Conservation (phyloP, 176 grass and related monocot species). For the Raddia guianensis region DNA sequence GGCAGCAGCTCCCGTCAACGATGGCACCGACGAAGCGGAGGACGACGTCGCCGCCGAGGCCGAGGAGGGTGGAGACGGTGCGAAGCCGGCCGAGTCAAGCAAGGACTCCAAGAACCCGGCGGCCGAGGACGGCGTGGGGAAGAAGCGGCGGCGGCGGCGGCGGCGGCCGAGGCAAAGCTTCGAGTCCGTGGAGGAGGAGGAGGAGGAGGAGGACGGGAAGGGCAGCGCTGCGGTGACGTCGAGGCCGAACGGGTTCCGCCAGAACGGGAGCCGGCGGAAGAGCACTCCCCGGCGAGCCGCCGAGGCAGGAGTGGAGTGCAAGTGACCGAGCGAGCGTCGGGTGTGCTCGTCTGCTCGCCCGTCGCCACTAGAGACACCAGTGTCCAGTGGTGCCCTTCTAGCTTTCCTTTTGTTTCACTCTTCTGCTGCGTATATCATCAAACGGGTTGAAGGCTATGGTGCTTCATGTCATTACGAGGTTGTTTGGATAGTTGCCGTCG, state of each 20-base stretch:
- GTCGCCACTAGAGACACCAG: no score
- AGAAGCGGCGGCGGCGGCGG: slow-evolving; percentile 42
- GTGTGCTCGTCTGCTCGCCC: not conserved
- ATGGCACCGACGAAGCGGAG: slow-evolving; percentile 37
- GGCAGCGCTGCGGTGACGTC: slow-evolving; percentile 1
- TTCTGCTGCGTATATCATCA: not conserved
- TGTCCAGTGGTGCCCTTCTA: not conserved
- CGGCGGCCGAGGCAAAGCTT: slow-evolving; percentile 30
- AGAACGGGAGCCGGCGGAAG: slow-evolving; percentile 80
- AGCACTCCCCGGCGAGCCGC: slow-evolving; percentile 79
- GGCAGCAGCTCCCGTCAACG: slow-evolving; percentile 31
- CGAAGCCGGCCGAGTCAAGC: slow-evolving; percentile 13
- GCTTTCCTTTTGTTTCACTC: not conserved
- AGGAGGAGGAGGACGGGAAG: slow-evolving; percentile 26
- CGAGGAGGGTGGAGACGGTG: slow-evolving; percentile 44
- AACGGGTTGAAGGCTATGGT: not conserved
- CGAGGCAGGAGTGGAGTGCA: slow-evolving; percentile 72
- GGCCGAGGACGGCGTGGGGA: slow-evolving; percentile 15
- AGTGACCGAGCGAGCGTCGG: slow-evolving; percentile 12
- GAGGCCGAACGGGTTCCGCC: slow-evolving; percentile 64
- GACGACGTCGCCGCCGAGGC: not conserved
- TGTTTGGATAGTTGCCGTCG: no score
- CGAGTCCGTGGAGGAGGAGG: not conserved
- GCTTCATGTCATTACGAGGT: not conserved
- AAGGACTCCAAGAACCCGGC: slow-evolving; percentile 37